phyloP scores from a whole-genome alignment of 306 rosid species.

The Ceratonia siliqua region DNA sequence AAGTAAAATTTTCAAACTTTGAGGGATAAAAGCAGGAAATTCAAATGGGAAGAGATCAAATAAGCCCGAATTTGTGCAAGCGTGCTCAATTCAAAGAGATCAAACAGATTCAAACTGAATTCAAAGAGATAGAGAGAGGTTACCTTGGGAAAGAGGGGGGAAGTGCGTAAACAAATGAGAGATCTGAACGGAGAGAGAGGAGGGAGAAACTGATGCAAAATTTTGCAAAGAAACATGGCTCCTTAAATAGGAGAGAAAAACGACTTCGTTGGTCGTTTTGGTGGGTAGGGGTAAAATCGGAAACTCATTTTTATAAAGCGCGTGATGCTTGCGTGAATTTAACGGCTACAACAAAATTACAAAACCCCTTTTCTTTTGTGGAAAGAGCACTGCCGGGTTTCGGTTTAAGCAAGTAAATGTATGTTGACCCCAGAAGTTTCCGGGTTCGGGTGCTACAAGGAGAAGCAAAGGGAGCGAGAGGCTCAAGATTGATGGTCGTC shows the following conservation, averaged over 20 bases:
- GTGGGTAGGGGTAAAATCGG: conserved; percentile 20
- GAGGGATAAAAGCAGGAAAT: not conserved
- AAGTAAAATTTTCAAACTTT: not conserved
- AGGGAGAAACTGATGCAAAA: not conserved
- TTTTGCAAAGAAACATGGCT: not conserved
- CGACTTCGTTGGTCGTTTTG: conserved; percentile 15
- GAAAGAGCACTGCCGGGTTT: too few relatives aligned
- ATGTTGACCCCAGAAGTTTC: too few relatives aligned
- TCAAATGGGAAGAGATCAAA: not conserved
- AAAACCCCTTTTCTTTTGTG: too few relatives aligned
- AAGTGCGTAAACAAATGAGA: not conserved
- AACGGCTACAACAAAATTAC: conserved; percentile 10
- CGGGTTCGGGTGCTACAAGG: too few relatives aligned
- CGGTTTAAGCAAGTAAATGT: too few relatives aligned
- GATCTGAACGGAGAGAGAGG: not conserved
- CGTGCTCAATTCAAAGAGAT: not conserved
- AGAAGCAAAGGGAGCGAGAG: too few relatives aligned
- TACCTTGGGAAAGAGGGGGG: conserved; percentile 21
- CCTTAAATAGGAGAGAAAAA: not conserved
- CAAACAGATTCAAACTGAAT: not conserved
- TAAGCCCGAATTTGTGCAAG: not conserved
- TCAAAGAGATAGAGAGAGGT: not conserved
- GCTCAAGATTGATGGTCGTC: too few relatives aligned
- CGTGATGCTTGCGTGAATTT: not conserved
- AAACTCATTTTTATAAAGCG: not conserved